Base-by-base conservation (phyloP, 192 early-diverging fungal genomes). In the Phlyctochytrium arcticum region DNA sequence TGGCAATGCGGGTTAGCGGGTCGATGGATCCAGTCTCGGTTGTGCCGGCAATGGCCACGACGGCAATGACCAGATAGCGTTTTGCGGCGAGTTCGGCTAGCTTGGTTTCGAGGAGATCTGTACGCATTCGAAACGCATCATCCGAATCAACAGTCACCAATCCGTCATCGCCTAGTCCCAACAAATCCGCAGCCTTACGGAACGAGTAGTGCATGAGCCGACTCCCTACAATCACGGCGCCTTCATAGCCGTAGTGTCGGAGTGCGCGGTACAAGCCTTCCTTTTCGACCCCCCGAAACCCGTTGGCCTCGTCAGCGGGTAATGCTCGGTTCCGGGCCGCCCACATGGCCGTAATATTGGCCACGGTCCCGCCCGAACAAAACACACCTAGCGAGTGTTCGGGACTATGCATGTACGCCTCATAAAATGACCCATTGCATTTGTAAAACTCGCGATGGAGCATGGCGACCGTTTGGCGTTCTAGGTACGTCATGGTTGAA, bases 311-410 rank as follows among this genome's bases (percentile, higher is more conserved):
- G 12, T 70, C 37, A 3, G 75, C 57, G 4, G 57, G 39, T 8
- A 84, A 49, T 4, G 77, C 80, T 31, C 60, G 63, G 49, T 84
- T 84, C 56, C 82, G 50, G 42, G 82, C 82, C 21, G 69, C 70
- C 82, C 82, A 84, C 74, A 84, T 78, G 24, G 80, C 82, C 5
- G 82, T 84, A 42, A 84, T 68, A 54, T 84, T 84, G 27, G 82
- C 82, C 47, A 84, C 70, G 1, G 82, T 84, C 6, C 82, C 82
- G 10, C 82, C 82, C 8, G 75, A 78, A 27, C 68, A 67, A 47
- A 79, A 73, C 5, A 82, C 73, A 19, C 76, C 76, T 27, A 82
- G 68, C 7, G 72, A 68, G 42, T 65, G 69, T 36, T 75, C 71
- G 10, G 62, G 63, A 12, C 60, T 49, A 37, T 75, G 73, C 47